phyloP scores from a whole-genome alignment of 2,329 filamentous ascomycete genomes.

The Penicillium sp. region DNA sequence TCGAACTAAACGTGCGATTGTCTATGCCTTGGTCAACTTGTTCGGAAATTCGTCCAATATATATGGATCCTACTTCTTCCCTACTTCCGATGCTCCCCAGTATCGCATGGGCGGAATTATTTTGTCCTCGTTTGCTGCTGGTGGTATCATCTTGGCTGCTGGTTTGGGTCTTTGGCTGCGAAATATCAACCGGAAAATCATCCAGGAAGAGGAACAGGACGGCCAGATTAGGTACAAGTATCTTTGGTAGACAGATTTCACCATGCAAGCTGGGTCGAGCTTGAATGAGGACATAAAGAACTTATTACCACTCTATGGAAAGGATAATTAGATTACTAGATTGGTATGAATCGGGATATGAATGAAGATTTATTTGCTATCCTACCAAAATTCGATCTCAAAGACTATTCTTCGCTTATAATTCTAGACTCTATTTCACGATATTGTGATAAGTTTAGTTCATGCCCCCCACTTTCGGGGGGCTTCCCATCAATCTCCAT shows the following conservation, averaged over 20 bases:
- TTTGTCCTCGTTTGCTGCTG: conserved; percentile 21
- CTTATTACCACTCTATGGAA: too few relatives aligned
- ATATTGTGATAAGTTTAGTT: too few relatives aligned
- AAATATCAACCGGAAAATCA: neutral
- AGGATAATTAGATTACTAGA: too few relatives aligned
- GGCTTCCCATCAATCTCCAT: too few relatives aligned
- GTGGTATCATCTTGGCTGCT: conserved; percentile 13
- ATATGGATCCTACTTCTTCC: conserved; percentile 28
- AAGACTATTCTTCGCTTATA: too few relatives aligned
- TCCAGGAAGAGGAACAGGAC: neutral
- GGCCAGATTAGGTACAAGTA: conserved; percentile 8
- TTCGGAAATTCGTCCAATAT: conserved; percentile 26
- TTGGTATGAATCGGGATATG: too few relatives aligned
- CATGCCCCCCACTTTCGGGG: too few relatives aligned
- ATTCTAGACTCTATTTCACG: too few relatives aligned
- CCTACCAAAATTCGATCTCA: too few relatives aligned
- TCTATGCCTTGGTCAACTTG: conserved; percentile 25
- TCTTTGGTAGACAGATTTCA: conserved; percentile 1
- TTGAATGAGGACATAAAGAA: too few relatives aligned
- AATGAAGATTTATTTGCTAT: too few relatives aligned
- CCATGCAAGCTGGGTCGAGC: neutral
- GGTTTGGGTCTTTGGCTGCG: conserved; percentile 7
- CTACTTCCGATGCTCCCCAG: conserved; percentile 17
- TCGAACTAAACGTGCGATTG: conserved; percentile 24
- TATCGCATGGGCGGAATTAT: conserved; percentile 23